These are phyloP conservation scores for Glaciozyma martinii DNA, from an alignment of 768 basidiomycete genomes.

Conservation along the genomic window DNA sequence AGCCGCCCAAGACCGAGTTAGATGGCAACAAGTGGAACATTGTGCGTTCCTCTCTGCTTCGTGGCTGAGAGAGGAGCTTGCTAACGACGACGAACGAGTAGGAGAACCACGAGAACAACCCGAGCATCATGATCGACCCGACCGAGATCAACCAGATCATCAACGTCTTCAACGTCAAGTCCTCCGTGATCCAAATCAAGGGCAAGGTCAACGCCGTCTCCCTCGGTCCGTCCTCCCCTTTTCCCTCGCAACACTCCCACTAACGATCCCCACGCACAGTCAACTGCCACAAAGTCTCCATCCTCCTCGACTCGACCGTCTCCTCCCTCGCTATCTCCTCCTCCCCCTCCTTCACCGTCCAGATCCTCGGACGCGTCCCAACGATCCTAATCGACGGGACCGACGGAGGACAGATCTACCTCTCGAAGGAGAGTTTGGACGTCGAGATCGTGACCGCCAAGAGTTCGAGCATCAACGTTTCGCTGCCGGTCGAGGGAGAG, in stretches of 20 bases:
- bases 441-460: slow-evolving; percentile 81
- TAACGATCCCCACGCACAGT: slow-evolving; percentile 45
- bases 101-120: slow-evolving; percentile 88
- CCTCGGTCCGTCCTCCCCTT: slow-evolving; percentile 51
- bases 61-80: neutral
- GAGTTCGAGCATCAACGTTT: slow-evolving; percentile 85
- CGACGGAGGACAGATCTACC: slow-evolving; percentile 88
- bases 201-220: slow-evolving; percentile 94
- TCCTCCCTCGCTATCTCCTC: slow-evolving; percentile 78
- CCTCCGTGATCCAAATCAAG: slow-evolving; percentile 66
- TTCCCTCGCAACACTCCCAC: neutral
- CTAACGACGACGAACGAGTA: slow-evolving; percentile 37
- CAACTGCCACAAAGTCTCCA: slow-evolving; percentile 74
- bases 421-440: slow-evolving; percentile 68
- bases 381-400: slow-evolving; percentile 91
- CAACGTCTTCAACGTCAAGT: slow-evolving; percentile 85
- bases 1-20: slow-evolving; percentile 76
- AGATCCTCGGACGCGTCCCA: slow-evolving; percentile 80
- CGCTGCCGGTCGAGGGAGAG: slow-evolving; percentile 58
- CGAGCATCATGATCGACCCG: slow-evolving; percentile 60
- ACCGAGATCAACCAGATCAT: slow-evolving; percentile 71
- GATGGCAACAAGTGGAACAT: slow-evolving; percentile 92
- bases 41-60: slow-evolving; percentile 46
- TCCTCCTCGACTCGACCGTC: slow-evolving; percentile 87
- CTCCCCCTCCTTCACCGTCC: slow-evolving; percentile 85